phyloP scores from a whole-genome alignment of 2,329 filamentous ascomycete species.

The Byssochlamys sp. region DNA sequence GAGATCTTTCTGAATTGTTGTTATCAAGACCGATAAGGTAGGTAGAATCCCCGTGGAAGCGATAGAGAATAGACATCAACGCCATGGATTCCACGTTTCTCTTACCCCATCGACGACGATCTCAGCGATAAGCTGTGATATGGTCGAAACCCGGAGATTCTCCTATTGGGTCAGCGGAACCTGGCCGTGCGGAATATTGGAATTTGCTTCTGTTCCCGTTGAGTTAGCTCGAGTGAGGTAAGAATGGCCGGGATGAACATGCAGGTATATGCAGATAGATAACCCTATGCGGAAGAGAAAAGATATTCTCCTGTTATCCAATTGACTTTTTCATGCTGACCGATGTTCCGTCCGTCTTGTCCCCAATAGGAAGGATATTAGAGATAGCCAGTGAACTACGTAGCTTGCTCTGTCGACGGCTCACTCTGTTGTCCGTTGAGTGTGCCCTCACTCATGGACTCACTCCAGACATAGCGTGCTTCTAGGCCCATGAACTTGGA shows the following conservation, averaged over 20 bases:
- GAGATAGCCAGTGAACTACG: conserved; percentile 4
- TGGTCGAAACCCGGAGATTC: neutral
- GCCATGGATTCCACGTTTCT: neutral
- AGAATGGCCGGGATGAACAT: neutral
- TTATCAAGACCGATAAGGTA: neutral
- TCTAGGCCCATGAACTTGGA: neutral
- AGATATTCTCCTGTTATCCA: neutral
- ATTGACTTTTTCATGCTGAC: conserved; percentile 5
- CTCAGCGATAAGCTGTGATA: neutral
- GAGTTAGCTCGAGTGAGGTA: neutral
- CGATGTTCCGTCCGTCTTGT: conserved; percentile 39
- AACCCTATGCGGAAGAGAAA: neutral
- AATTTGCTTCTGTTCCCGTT: neutral
- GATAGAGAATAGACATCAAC: neutral
- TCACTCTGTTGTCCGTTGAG: neutral
- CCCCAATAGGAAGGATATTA: conserved; percentile 23
- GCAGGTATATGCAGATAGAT: neutral
- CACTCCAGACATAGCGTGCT: neutral
- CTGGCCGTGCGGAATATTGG: neutral
- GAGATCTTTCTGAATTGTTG: neutral
- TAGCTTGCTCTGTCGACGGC: neutral
- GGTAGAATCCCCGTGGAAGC: neutral
- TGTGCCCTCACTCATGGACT: neutral
- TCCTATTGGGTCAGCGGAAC: neutral
- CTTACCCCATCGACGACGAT: neutral